Base-by-base conservation (phyloP, 2,329 filamentous ascomycete genomes). In the Nemania sp. region DNA sequence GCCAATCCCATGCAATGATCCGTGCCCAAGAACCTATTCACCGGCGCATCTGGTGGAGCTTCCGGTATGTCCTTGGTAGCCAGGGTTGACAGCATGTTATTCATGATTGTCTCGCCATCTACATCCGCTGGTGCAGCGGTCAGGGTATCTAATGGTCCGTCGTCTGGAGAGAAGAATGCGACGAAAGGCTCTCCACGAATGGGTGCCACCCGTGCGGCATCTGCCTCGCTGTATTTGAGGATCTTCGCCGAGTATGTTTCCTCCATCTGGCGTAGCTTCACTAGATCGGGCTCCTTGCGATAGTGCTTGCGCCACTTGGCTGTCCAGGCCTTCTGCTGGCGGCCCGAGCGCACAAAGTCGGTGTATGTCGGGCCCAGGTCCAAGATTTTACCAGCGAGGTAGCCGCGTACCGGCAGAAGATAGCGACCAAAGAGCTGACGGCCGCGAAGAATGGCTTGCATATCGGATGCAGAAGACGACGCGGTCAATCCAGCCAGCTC, bases 331-430 rank as follows among this genome's bases (percentile, higher is more conserved):
- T 30, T 33, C 15, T 49, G 48, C 17, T 46, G 36, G 26, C 48
- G 48, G 15, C 19, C 36, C 3, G 42, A 56, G 23, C 43, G 40
- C 7, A 49, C 44, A 14, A 56, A 52, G 6, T 43, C 43, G 7
- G 37, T 34, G 49, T 56, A 56, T 15, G 48, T 31, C 7, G 48
- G 43, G 8, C 53, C 48, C 9, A 56, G 3, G 9, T 44, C 31
- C 6, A 52, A 8, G 15, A 56, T 52, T 30, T 30, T 30, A n/a
- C 53, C 48, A 5, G 53, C 53, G 23, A 44, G 19, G 39, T 56
- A 56, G 1, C 48, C 53, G 9, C 36, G 22, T 2, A 28, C 31
- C 2, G 48, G 43, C 14, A 52, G 36, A 11, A 56, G 33, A 15
- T 48, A 23, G 24, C 17, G 17, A 8, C 36, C 42, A 15, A 52